Percentiles rank a stretch among this genome's conserved stretches.
phyloP scores from a whole-genome alignment of 768 basidiomycete species.

The Lactarius pseudohatsudake region DNA sequence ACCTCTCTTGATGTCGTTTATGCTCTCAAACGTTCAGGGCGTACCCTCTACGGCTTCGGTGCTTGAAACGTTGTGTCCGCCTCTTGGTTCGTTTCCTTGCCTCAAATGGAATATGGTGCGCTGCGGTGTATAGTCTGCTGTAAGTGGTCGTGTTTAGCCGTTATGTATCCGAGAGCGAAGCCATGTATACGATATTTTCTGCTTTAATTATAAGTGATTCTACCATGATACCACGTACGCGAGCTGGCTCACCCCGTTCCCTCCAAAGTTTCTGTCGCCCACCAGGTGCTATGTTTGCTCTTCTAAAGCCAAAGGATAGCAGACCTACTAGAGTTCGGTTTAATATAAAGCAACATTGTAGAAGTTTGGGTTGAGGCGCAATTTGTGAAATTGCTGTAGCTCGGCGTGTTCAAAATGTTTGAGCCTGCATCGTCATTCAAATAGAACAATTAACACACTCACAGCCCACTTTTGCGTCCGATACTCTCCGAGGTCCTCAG shows the following conservation, averaged over 20 bases:
- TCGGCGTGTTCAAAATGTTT: slow-evolving; percentile 84
- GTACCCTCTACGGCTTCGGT: slow-evolving; percentile 59
- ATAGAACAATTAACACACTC: slow-evolving; percentile 30
- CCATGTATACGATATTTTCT: not conserved
- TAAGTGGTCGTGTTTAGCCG: not conserved
- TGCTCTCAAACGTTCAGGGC: slow-evolving; percentile 58
- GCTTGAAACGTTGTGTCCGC: too few relatives aligned
- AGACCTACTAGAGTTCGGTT: slow-evolving; percentile 77
- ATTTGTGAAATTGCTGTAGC: slow-evolving; percentile 59
- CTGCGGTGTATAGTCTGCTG: not conserved
- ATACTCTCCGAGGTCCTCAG: slow-evolving; percentile 48
- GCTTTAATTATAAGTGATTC: not conserved
- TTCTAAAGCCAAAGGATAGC: slow-evolving; percentile 75
- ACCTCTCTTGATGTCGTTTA: slow-evolving; percentile 63
- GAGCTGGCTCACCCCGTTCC: not conserved
- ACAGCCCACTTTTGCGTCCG: slow-evolving; percentile 53
- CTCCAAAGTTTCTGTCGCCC: not conserved
- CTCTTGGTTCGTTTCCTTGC: too few relatives aligned
- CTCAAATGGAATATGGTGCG: not conserved
- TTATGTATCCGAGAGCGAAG: not conserved
- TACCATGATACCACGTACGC: not conserved
- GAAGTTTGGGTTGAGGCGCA: slow-evolving; percentile 64
- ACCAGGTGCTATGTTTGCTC: not conserved
- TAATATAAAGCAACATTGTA: slow-evolving; percentile 63
- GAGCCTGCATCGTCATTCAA: slow-evolving; percentile 47